A percentile compares a stretch with the other conserved stretches of the same genome.
These are phyloP conservation scores for Russula abietina DNA, from an alignment of 768 basidiomycete genomes.

Conservation along the genomic window DNA sequence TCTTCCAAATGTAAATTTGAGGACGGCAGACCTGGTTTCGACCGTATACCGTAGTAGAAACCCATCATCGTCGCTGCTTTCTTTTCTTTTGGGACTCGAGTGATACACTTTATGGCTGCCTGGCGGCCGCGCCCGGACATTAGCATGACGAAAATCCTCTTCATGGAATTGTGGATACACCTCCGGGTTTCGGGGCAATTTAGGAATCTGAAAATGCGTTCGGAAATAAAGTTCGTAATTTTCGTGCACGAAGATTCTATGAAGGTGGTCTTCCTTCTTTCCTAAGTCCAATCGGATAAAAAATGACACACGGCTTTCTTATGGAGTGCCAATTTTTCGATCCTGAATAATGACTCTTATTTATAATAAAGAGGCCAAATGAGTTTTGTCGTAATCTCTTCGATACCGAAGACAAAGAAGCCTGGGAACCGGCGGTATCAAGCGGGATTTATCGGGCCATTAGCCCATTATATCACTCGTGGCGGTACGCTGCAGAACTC, in stretches of 20 bases:
- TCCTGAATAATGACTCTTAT: not conserved
- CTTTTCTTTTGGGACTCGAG: too few relatives aligned
- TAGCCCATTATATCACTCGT: too few relatives aligned
- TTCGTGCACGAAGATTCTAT: too few relatives aligned
- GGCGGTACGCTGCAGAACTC: not conserved
- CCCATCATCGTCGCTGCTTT: not conserved
- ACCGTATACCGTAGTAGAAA: not conserved
- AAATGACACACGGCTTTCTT: not conserved
- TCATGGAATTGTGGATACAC: not conserved
- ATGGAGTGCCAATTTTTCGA: not conserved
- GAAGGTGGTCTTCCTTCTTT: not conserved
- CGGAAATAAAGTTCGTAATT: not conserved
- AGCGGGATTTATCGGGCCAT: not conserved
- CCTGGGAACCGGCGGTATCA: too few relatives aligned
- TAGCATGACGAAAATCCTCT: not conserved
- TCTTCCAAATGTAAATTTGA: too few relatives aligned
- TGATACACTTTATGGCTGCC: not conserved
- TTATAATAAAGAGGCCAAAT: too few relatives aligned
- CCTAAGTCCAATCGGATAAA: not conserved
- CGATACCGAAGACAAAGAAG: not conserved
- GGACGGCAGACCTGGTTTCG: too few relatives aligned
- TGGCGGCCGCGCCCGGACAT: not conserved
- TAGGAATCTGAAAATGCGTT: not conserved
- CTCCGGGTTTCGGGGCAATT: not conserved
- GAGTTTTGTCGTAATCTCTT: not conserved